phyloP scores from a whole-genome alignment of 345 rosid species.

The Cardamine resedifolia region DNA sequence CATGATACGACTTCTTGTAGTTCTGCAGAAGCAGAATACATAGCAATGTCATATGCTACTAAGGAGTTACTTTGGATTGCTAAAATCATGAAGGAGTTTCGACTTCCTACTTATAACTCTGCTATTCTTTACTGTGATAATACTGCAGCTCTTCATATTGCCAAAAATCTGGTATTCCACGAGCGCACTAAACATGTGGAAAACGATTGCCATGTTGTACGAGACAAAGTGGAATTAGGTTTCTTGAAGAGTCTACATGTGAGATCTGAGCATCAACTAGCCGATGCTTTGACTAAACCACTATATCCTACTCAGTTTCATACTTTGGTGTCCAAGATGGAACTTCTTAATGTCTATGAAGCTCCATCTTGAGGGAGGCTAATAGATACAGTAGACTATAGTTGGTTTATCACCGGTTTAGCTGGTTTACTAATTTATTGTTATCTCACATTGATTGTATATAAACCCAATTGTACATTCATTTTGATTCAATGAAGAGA shows the following conservation, averaged over 20 bases:
- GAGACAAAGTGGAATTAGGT: not conserved
- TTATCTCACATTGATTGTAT: too few species aligned
- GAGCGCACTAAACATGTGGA: not conserved
- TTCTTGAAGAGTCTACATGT: not conserved
- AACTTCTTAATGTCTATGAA: not conserved
- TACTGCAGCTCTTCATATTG: not conserved
- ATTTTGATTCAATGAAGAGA: too few species aligned
- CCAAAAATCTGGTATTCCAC: not conserved
- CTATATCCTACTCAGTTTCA: not conserved
- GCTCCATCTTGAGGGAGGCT: not conserved
- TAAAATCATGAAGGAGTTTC: not conserved
- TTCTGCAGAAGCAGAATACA: not conserved
- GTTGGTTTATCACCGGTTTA: too few species aligned
- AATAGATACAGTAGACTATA: not conserved
- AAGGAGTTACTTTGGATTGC: not conserved
- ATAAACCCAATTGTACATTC: too few species aligned
- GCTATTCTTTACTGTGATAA: not conserved
- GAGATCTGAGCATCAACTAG: not conserved
- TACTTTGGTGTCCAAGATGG: not conserved
- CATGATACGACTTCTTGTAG: not conserved
- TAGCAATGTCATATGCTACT: not conserved
- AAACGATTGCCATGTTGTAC: not conserved
- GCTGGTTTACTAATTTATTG: too few species aligned
- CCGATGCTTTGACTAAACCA: not conserved
- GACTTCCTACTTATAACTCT: accelerated